Base-by-base conservation (phyloP, 2,329 filamentous ascomycete species). In the Phyllachora maydis region DNA sequence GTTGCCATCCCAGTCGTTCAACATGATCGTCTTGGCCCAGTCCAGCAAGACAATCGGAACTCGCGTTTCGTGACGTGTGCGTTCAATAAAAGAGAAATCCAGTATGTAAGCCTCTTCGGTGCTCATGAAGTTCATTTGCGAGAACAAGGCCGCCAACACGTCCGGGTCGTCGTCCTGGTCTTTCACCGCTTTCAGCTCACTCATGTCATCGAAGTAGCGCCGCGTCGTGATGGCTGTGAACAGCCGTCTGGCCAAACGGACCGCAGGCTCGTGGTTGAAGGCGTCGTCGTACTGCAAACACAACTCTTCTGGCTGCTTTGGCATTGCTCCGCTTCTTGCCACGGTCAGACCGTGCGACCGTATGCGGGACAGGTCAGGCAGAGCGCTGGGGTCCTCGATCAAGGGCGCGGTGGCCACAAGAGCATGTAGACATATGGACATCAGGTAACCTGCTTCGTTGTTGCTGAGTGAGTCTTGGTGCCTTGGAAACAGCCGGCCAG, bases 1-100 rank as follows among this genome's bases (percentile, higher is more conserved):
- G 26, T 65, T 65, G 0, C 79, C 77, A 38, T 85, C 64, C 83
- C 83, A 93, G 30, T 78, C 68, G 26, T 70, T 66, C 21, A 90
- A 48, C 37, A 92, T 63, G 2, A 88, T 59, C 0, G 72, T 69
- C 28, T 75, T 59, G 11, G 74, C 63, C 74, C 73, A 82, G 36
- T 81, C 74, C 14, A 81, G 46, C 5, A 66, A 48, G 10, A 68
- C 41, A 8, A 57, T 63, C 6, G 60, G 63, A 11, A 63, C 52
- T 17, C 60, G 50, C 16, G 58, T 62, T 34, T 68, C 64, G 31
- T 67, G 66, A 12, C 63, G 35, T 9, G 52, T 48, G n/a, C 55
- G 53, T 29, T 65, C 65, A 2, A 50, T 32, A 18, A 54, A 46
- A 2, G 54, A 42, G 31, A 68, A 65, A 4, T 55, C 45, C 2